Evolutionary conservation across 148 eudicot genomes (phyloP).

Genomic region (Camellia lanceoleosa): DNA sequence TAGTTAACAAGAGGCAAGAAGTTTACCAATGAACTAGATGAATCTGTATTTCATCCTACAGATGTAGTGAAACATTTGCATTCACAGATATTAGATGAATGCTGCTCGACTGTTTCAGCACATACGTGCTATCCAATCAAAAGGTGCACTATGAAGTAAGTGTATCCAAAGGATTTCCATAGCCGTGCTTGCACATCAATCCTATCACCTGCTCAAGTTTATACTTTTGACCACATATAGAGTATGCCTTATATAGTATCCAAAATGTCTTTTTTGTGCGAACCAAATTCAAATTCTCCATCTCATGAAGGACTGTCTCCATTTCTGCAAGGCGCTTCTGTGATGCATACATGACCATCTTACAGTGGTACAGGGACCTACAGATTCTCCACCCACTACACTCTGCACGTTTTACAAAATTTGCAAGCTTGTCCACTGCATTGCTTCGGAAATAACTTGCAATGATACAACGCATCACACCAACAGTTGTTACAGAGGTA

Average conservation of each 20-base stretch:
- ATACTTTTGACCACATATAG: constrained; percentile 34
- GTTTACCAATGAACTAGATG: constrained; percentile 12
- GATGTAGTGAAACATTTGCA: constrained; percentile 7
- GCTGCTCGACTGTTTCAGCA: constrained; percentile 6
- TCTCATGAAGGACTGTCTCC: constrained; percentile 75
- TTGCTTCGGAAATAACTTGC: constrained; percentile 48
- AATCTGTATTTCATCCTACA: constrained; percentile 11
- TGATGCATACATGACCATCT: constrained; percentile 67
- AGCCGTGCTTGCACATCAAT: constrained; percentile 69
- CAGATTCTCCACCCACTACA: constrained; percentile 70
- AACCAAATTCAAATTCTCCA: constrained; percentile 43
- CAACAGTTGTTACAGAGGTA: constrained; percentile 31
- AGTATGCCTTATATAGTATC: constrained; percentile 54
- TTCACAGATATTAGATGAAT: constrained; percentile 11
- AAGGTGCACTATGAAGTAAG: constrained; percentile 15
- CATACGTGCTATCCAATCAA: background rate
- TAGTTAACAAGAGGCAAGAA: background rate
- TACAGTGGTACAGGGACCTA: constrained; percentile 70
- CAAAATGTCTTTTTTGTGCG: constrained; percentile 45
- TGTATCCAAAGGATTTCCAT: constrained; percentile 33
- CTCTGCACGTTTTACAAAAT: constrained; percentile 65
- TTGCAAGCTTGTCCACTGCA: constrained; percentile 64
- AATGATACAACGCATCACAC: constrained; percentile 57
- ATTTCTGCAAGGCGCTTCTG: constrained; percentile 68
- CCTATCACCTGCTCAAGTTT: constrained; percentile 60